Percentiles rank a stretch among this genome's conserved stretches.
Evolutionary conservation across 177 flowering plant species (phyloP).

Genomic region (Vitis hybrid): DNA sequence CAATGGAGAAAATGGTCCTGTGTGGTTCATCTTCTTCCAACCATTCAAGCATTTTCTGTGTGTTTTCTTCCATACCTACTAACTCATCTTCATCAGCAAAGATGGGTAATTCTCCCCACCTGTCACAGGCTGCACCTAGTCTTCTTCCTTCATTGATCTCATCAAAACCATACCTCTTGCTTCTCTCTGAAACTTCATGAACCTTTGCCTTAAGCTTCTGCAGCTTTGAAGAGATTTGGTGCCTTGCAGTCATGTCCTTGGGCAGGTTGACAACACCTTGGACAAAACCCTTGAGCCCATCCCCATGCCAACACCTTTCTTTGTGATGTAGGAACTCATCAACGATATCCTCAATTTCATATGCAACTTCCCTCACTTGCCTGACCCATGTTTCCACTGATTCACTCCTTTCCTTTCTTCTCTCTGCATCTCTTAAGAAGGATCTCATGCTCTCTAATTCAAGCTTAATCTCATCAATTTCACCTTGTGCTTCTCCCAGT

Average conservation of each 20-base stretch:
- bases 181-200: conserved; percentile 23
- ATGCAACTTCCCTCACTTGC: conserved; percentile 39
- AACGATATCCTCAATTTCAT: conserved; percentile 34
- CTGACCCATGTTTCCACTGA: conserved; percentile 31
- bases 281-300: conserved; percentile 12
- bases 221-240: conserved; percentile 21
- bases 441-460: conserved; percentile 43
- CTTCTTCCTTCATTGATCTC: conserved; percentile 14
- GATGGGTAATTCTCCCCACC: conserved; percentile 24
- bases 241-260: conserved; percentile 18
- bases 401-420: conserved; percentile 19
- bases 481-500: conserved; percentile 15
- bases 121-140: neutral
- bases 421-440: conserved; percentile 42
- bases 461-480: conserved; percentile 28
- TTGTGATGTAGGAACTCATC: conserved; percentile 34
- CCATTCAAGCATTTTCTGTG: conserved; percentile 20
- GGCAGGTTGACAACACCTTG: conserved; percentile 18
- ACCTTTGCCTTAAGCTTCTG: conserved; percentile 21
- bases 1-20: conserved; percentile 30
- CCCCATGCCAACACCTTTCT: conserved; percentile 1
- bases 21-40: conserved; percentile 27
- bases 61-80: conserved; percentile 38
- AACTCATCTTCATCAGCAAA: conserved; percentile 33
- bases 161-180: conserved; percentile 29